phyloP scores from a whole-genome alignment of 352 stramenopile genomes.

The Globisporangium lucens region DNA sequence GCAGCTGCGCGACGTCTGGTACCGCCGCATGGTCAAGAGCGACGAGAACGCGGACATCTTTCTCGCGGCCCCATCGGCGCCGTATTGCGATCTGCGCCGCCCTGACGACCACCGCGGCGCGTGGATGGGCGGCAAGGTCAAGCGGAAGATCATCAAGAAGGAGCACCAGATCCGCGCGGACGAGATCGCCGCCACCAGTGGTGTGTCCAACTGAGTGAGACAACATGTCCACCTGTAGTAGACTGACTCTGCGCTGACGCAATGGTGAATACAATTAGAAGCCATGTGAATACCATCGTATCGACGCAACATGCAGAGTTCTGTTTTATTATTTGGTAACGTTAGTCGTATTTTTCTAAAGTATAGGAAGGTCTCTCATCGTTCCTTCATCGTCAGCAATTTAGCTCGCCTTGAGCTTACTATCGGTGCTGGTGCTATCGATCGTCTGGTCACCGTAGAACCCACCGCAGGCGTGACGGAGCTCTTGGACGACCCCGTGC shows the following conservation, averaged over 20 bases:
- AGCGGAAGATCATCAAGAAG: slow-evolving; percentile 21
- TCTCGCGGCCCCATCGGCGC: slow-evolving; percentile 17
- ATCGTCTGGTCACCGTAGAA: not conserved
- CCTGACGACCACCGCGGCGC: slow-evolving; percentile 31
- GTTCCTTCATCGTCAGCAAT: not conserved
- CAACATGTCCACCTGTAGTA: not conserved
- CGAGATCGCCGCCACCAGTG: not conserved
- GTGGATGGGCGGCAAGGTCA: slow-evolving; percentile 35
- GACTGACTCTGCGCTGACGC: not conserved
- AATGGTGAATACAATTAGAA: not conserved
- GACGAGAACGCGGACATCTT: slow-evolving; percentile 22
- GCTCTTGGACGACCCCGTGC: slow-evolving; percentile 22
- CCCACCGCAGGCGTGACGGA: slow-evolving; percentile 10
- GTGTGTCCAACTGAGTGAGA: not conserved
- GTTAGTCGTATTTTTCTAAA: not conserved
- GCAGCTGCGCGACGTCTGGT: slow-evolving; percentile 30
- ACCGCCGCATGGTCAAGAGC: slow-evolving; percentile 30
- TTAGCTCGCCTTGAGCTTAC: slow-evolving; percentile 8
- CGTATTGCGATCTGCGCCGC: slow-evolving; percentile 28
- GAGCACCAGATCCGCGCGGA: slow-evolving; percentile 17
- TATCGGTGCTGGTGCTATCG: not conserved
- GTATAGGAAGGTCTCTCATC: not conserved
- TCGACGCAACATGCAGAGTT: not conserved
- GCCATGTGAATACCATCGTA: not conserved
- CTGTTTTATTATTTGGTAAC: not conserved